phyloP scores from a whole-genome alignment of 106 monocot species.

The Apostasia ramifera region DNA sequence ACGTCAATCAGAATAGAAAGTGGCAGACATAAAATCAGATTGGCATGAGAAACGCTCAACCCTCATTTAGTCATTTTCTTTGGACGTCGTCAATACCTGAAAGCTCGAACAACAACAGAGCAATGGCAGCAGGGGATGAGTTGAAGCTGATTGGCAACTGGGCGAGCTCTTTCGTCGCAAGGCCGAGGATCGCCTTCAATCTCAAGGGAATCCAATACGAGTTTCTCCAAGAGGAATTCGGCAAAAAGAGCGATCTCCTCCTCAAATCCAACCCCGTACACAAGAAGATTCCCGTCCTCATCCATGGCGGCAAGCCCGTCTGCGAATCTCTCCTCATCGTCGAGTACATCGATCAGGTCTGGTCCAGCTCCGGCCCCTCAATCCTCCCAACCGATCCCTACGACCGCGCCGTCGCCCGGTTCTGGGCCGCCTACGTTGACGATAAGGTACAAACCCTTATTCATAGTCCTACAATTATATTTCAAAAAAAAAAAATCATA shows the following conservation, averaged over 20 bases:
- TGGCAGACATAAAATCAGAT: no score
- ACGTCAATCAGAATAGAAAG: no score
- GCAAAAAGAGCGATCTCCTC: conserved; percentile 22
- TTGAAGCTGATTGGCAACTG: conserved; percentile 19
- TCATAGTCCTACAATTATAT: no score
- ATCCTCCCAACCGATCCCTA: conserved; percentile 18
- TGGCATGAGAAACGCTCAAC: no score
- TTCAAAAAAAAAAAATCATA: no score
- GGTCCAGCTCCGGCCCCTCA: not conserved
- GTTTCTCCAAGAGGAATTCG: conserved; percentile 11
- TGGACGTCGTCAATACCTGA: no score
- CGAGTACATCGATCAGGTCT: conserved; percentile 24
- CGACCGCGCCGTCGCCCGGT: conserved; percentile 15
- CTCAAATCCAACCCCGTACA: conserved; percentile 21
- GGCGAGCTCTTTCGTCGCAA: conserved; percentile 15
- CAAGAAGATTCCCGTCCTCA: conserved; percentile 30
- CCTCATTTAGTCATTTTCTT: no score
- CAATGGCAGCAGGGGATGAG: not conserved
- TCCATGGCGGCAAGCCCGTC: conserved; percentile 19
- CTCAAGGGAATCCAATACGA: conserved; percentile 19
- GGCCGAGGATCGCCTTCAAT: conserved; percentile 15
- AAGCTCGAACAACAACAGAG: no score
- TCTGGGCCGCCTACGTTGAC: conserved; percentile 29
- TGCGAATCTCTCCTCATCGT: conserved; percentile 23
- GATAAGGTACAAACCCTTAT: conserved; percentile 12